Base-by-base conservation (phyloP, 352 stramenopile genomes). In the Pythium dissimile region DNA sequence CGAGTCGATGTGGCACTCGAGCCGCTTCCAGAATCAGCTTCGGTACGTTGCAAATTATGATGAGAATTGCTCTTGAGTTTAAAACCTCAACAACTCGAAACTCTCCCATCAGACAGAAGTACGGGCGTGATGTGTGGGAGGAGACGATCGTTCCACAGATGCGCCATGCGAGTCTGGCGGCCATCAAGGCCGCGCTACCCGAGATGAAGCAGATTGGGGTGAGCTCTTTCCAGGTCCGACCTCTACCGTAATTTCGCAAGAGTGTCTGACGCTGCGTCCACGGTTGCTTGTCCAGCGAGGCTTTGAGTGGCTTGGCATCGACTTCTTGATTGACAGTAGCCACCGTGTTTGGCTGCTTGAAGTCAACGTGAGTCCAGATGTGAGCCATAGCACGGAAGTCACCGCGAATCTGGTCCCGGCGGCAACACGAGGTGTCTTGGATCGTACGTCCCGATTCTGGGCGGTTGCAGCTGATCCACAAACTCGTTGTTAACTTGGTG, bases 251-350 rank as follows among this genome's bases (percentile, higher is more conserved):
- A n/a, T n/a, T n/a, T n/a, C n/a, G n/a, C n/a, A n/a, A n/a, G n/a
- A n/a, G n/a, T n/a, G n/a, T n/a, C n/a, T n/a, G n/a, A n/a, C n/a
- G n/a, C n/a, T n/a, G n/a, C n/a, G n/a, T n/a, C n/a, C n/a, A n/a
- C n/a, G n/a, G 11, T 20, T 45, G 9, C 27, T 27, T 20, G 5
- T 43, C 23, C 51, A 92, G 78, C 46, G 63, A 50, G 84, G 84
- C 5, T 94, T 94, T 37, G 86, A 95, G 54, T 95, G 86, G 86
- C 80, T 95, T 24, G 86, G 86, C 0, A 81, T 94, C 24, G 86
- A 95, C 59, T 91, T 94, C 30, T 43, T 96, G 31, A 50, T 96
- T 10, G 85, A 92, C 26, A 69, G 79, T 24, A 53, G 64, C 20
- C 42, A 79, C 18, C 59, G 47, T 9, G 72, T 83, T 20, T 94